Conservation (phyloP, 2,329 filamentous ascomycete genomes). For the Parastagonospora avenae region DNA sequence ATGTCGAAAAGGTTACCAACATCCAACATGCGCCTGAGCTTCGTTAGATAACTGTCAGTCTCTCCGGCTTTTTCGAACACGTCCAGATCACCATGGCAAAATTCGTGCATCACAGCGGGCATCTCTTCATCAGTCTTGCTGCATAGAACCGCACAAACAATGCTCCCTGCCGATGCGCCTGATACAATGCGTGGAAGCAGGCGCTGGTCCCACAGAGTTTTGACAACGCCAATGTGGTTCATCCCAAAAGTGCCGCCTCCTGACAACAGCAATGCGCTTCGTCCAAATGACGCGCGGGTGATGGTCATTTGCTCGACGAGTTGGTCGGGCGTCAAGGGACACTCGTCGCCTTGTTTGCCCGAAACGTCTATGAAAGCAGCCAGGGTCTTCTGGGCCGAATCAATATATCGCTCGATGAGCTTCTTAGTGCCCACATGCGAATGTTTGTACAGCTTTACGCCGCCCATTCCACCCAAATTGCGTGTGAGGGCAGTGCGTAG, state of each 20-base stretch:
- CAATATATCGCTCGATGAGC: conserved; percentile 85
- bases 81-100: conserved; percentile 78
- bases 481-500: conserved; percentile 80
- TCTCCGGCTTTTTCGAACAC: conserved; percentile 73
- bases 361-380: conserved; percentile 69
- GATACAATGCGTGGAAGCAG: conserved; percentile 86
- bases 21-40: conserved; percentile 76
- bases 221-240: conserved; percentile 88
- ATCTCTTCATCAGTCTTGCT: conserved; percentile 79
- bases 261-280: conserved; percentile 80
- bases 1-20: conserved; percentile 86
- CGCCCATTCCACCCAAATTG: conserved; percentile 84
- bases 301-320: conserved; percentile 72
- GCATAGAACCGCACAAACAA: conserved; percentile 81
- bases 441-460: conserved; percentile 79
- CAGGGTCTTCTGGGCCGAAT: conserved; percentile 77
- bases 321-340: conserved; percentile 63
- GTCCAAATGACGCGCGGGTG: conserved; percentile 80
- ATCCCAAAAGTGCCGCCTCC: conserved; percentile 90
- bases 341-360: conserved; percentile 53
- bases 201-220: conserved; percentile 74
- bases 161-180: conserved; percentile 84
- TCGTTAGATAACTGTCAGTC: conserved; percentile 68
- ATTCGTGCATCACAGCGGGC: conserved; percentile 68
- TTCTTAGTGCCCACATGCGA: conserved; percentile 85